Evolutionary conservation across 2,329 filamentous ascomycete genomes (phyloP).

Genomic region (Elsinoe perseae): DNA sequence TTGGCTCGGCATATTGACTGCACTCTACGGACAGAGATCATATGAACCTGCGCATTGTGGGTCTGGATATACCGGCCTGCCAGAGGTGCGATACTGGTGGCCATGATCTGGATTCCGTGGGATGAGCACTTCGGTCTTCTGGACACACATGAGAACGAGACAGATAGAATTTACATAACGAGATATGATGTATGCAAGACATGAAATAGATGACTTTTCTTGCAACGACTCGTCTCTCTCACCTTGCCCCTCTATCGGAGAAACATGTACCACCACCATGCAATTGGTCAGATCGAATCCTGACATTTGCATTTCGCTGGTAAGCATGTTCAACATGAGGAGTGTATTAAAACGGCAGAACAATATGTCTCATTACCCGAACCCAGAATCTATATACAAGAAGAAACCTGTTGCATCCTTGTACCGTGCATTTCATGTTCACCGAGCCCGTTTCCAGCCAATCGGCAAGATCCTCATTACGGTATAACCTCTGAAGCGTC

Average conservation of each 20-base stretch:
- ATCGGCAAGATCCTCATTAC: not conserved
- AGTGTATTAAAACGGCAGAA: too few species aligned
- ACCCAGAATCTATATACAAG: constrained; percentile 1
- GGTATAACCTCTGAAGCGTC: too few species aligned
- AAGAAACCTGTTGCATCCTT: not conserved
- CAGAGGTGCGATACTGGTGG: too few species aligned
- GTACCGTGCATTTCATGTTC: not conserved
- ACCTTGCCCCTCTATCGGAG: not conserved
- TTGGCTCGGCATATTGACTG: too few species aligned
- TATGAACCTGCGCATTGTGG: too few species aligned
- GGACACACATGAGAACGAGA: not conserved
- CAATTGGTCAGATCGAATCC: too few species aligned
- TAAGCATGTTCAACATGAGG: not conserved
- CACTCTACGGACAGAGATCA: too few species aligned
- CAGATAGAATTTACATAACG: not conserved
- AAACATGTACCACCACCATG: too few species aligned
- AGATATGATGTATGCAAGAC: not conserved
- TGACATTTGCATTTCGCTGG: not conserved
- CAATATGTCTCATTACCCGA: not conserved
- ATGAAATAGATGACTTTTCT: not conserved
- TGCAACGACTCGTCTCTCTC: not conserved
- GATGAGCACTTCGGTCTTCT: not conserved
- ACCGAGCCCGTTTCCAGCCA: not conserved
- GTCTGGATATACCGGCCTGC: too few species aligned
- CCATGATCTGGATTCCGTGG: not conserved